phyloP scores from a whole-genome alignment of 1,284 basidiomycete species.

The Anthracocystis walkeri region DNA sequence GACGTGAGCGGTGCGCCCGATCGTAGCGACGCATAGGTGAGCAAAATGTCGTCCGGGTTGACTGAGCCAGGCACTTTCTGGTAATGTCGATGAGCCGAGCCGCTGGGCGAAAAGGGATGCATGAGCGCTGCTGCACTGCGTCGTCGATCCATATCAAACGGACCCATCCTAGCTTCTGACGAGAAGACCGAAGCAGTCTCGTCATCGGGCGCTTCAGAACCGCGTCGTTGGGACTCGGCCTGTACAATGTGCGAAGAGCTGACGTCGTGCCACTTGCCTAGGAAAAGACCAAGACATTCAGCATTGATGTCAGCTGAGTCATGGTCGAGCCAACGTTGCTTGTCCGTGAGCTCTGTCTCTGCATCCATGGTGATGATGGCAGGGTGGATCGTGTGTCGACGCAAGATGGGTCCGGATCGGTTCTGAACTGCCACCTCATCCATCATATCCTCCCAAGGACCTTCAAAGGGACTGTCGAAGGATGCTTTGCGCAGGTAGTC shows the following conservation, averaged over 20 bases:
- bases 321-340: constrained; percentile 78
- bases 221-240: constrained; percentile 36
- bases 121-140: constrained; percentile 28
- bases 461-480: constrained; percentile 72
- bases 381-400: constrained; percentile 81
- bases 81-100: constrained; percentile 30
- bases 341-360: constrained; percentile 76
- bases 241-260: constrained; percentile 41
- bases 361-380: constrained; percentile 78
- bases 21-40: constrained; percentile 50
- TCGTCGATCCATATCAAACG: constrained; percentile 38
- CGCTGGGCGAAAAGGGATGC: constrained; percentile 39
- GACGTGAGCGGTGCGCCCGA: constrained; percentile 50
- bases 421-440: constrained; percentile 73
- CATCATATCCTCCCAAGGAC: constrained; percentile 74
- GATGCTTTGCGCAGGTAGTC: constrained; percentile 77
- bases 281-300: constrained; percentile 74
- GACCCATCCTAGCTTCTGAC: constrained; percentile 29
- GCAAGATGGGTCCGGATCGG: constrained; percentile 73
- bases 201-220: constrained; percentile 31
- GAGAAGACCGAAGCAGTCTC: constrained; percentile 38
- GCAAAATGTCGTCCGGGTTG: constrained; percentile 51
- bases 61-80: constrained; percentile 41
- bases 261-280: constrained; percentile 56
- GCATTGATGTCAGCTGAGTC: constrained; percentile 78